Evolutionary conservation across 345 rosid genomes (phyloP), one percentile per base, ranked within the genome.

Genomic region (Corchorus olitorius): DNA sequence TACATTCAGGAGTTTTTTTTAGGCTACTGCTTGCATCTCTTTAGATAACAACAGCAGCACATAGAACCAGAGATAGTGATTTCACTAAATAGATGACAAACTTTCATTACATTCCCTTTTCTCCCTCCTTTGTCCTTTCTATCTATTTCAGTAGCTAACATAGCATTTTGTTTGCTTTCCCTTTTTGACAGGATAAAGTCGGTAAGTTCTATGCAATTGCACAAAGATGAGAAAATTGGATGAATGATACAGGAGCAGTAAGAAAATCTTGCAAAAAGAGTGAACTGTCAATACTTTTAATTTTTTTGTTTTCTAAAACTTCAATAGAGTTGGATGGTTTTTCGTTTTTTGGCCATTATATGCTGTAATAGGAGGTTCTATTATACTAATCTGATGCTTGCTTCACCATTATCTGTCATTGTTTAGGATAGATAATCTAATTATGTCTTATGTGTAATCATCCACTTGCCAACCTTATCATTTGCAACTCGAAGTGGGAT

Each of bases 111-210:
- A 46, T 73, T 45, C 60, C 53, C 8, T 59, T 17, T 20, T 78
- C 61, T 65, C 6, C 17, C 19, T 52, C 50, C 20, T 15, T 59
- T 65, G 15, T 52, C 50, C 20, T 15, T 59, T 65, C 39, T 70
- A 22, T 70, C 35, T 74, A 7, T 56, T 76, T 43, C 37, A 16
- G 75, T 34, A 37, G 70, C 58, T 66, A 60, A 43, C 45, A 66
- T 34, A 54, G 15, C 64, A 43, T 78, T 45, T 56, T 62, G 43
- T 74, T 64, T 70, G 46, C 22, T 61, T 82, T 79, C 80, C 80
- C 46, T 81, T 56, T 43, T 80, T 76, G 67, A 80, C 97, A 95
- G 98, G 99, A 95, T 86, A 93, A 95, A 95, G 94, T 91, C 77
- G 99, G 98, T 93, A 91, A 91, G 97, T 89, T 76, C 58, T 60